phyloP scores from a whole-genome alignment of 495 filamentous ascomycete genomes.

The Hypoxylon cercidicola region DNA sequence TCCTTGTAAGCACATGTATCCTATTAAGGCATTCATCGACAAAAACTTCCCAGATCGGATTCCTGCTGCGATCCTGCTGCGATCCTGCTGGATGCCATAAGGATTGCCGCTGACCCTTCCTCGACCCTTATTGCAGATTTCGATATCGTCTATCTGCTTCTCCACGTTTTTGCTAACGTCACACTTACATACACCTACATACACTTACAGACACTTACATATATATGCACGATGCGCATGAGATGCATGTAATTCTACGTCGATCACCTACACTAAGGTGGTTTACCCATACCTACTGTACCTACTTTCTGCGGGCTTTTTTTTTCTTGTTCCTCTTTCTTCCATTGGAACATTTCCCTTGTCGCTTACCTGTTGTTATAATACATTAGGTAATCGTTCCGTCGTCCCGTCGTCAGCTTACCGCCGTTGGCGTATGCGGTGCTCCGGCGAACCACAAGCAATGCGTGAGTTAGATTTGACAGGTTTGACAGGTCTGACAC shows the following conservation, averaged over 20 bases:
- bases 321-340: constrained; percentile 2
- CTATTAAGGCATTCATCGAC: constrained; percentile 12
- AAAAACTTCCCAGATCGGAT: constrained; percentile 8
- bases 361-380: constrained; percentile 13
- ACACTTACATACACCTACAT: constrained; percentile 43
- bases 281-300: constrained; percentile 1
- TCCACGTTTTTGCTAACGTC: constrained; percentile 42
- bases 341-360: neutral
- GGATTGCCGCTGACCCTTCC: constrained; percentile 7
- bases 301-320: constrained; percentile 7
- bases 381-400: constrained; percentile 25
- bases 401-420: constrained; percentile 3
- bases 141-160: constrained; percentile 40
- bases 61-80: too few species aligned
- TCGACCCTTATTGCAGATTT: constrained; percentile 35
- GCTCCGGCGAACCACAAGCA: neutral
- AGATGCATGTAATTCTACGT: constrained; percentile 42
- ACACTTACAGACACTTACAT: constrained; percentile 41
- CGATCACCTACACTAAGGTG: constrained; percentile 33
- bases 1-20: neutral
- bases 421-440: constrained; percentile 33
- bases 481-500: neutral
- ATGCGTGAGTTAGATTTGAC: too few species aligned
- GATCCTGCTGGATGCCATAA: constrained; percentile 13
- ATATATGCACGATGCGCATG: constrained; percentile 37